These are phyloP conservation scores for Lasiodiplodia sp. DNA, from an alignment of 2,329 filamentous ascomycete species.

Conservation along the genomic window DNA sequence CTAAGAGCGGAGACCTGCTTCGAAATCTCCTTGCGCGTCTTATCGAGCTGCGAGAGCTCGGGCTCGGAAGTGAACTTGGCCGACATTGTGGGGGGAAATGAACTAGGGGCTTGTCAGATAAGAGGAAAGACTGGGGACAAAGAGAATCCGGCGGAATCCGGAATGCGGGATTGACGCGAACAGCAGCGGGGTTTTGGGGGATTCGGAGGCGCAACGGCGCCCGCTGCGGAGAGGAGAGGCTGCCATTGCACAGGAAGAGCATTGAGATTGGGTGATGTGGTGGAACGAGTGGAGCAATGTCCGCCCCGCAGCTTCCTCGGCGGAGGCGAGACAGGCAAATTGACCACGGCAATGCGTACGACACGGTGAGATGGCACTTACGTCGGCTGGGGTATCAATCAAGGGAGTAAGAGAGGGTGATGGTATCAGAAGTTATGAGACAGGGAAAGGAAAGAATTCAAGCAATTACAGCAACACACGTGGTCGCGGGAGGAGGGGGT, in stretches of 20 bases:
- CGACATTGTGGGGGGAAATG: constrained; percentile 15
- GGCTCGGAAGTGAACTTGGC: constrained; percentile 21
- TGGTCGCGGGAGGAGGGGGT: constrained; percentile 15
- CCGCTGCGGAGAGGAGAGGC: background rate
- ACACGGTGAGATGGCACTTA: background rate
- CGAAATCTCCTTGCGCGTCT: constrained; percentile 14
- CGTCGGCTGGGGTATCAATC: constrained; percentile 8
- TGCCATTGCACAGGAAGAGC: background rate
- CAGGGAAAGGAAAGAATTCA: background rate
- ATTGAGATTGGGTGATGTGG: background rate
- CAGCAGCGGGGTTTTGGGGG: background rate
- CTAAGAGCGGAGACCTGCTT: constrained; percentile 33
- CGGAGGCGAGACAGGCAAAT: constrained; percentile 2
- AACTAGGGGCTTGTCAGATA: background rate
- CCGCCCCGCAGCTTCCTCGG: background rate
- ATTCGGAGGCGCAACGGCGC: background rate
- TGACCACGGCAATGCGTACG: background rate
- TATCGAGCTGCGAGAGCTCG: constrained; percentile 30
- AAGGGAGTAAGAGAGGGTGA: background rate
- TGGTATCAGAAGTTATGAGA: constrained; percentile 3
- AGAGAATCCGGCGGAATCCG: background rate
- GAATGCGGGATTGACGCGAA: background rate
- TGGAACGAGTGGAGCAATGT: background rate
- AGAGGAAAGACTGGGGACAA: background rate
- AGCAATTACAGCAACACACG: constrained; percentile 25